Evolutionary conservation across 2,329 filamentous ascomycete species (phyloP).

Genomic region (Alternaria novae-zelandiae): DNA sequence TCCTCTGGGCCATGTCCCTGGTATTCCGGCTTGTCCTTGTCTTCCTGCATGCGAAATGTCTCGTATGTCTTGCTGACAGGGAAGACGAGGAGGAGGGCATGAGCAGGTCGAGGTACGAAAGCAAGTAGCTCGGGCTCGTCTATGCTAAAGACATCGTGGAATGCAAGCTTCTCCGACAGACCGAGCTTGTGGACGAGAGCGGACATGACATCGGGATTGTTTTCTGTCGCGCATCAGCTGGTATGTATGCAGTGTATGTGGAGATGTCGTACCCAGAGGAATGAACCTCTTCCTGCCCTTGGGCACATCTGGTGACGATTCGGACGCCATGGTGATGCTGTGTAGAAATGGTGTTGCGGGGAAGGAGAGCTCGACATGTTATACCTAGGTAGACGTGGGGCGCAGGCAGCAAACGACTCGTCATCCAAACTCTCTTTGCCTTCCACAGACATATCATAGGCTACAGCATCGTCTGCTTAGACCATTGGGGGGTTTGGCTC

Average conservation of each 20-base stretch:
- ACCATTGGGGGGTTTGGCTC: not conserved
- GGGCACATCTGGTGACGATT: conserved; percentile 41
- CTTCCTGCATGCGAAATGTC: conserved; percentile 75
- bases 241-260: not conserved
- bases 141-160: conserved; percentile 93
- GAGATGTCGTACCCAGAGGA: conserved; percentile 40
- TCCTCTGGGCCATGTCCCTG: conserved; percentile 70
- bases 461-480: not conserved
- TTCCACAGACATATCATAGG: not conserved
- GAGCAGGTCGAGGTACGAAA: conserved; percentile 85
- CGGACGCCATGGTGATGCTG: conserved; percentile 34
- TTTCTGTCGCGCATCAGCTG: conserved; percentile 54
- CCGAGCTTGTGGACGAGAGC: conserved; percentile 84
- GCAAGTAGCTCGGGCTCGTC: conserved; percentile 82
- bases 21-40: conserved; percentile 69
- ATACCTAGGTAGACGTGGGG: conserved; percentile 18
- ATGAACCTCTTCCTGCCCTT: conserved; percentile 45
- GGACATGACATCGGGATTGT: conserved; percentile 92
- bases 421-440: not conserved
- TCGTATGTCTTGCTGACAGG: conserved; percentile 84
- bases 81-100: conserved; percentile 91
- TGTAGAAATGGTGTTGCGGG: conserved; percentile 17
- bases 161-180: conserved; percentile 74
- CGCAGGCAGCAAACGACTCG: conserved; percentile 23
- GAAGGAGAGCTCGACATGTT: conserved; percentile 7